These are phyloP conservation scores for Cryptosporidium felis DNA, from an alignment of 169 alveolate species.

Conservation along the genomic window DNA sequence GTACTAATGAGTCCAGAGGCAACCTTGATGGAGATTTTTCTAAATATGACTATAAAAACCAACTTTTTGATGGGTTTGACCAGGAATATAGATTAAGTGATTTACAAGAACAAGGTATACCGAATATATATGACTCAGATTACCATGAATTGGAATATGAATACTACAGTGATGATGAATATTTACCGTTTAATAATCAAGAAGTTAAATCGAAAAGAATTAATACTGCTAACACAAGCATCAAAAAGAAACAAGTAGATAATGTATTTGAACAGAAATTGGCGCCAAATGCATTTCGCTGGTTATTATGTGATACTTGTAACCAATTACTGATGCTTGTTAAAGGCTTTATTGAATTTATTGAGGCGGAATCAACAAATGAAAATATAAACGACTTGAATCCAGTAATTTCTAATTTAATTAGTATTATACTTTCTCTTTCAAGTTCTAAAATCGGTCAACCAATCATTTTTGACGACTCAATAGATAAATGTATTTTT, in stretches of 20 bases:
- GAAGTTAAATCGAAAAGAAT: neutral
- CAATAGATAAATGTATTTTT: neutral
- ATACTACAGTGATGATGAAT: conserved; percentile 30
- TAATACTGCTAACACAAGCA: neutral
- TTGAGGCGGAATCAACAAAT: neutral
- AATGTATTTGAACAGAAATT: conserved; percentile 61
- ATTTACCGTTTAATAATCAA: neutral
- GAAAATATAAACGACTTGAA: neutral
- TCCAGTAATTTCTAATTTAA: conserved; percentile 9
- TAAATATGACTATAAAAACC: neutral
- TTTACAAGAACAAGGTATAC: conserved; percentile 3
- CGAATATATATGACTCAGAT: conserved; percentile 1
- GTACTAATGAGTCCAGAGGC: neutral
- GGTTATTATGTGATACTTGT: conserved; percentile 59
- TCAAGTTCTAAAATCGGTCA: conserved; percentile 67
- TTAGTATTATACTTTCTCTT: conserved; percentile 26
- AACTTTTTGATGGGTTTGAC: conserved; percentile 63
- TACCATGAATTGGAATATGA: neutral
- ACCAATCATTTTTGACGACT: too few species aligned
- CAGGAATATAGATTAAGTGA: neutral
- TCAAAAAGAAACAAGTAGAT: conserved; percentile 21
- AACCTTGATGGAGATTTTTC: neutral
- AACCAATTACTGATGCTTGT: conserved; percentile 28
- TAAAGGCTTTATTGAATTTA: conserved; percentile 28
- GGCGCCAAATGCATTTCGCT: conserved; percentile 56